phyloP scores from a whole-genome alignment of 306 rosid genomes.

The Begonia fuchsioides region DNA sequence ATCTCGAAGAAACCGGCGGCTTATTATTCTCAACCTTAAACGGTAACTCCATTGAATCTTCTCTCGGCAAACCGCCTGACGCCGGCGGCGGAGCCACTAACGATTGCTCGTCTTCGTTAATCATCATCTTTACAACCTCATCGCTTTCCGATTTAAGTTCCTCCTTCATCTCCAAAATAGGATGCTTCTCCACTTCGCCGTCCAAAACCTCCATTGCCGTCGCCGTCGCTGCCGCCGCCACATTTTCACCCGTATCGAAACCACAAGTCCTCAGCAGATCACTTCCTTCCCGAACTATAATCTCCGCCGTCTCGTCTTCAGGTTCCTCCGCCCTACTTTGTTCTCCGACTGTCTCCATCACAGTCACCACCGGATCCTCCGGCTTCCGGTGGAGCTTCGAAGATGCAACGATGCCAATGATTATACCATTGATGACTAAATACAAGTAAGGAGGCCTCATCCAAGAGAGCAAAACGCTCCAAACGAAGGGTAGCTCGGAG shows the following conservation, averaged over 20 bases:
- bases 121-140: background rate
- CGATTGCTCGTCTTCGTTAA: slow-evolving; percentile 7
- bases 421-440: slow-evolving; percentile 61
- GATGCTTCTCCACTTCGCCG: background rate
- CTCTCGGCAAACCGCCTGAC: slow-evolving; percentile 19
- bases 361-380: slow-evolving; percentile 8
- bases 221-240: slow-evolving; percentile 2
- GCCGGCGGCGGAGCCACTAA: background rate
- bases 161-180: background rate
- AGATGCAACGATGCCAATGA: slow-evolving; percentile 62
- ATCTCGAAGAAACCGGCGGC: slow-evolving; percentile 50
- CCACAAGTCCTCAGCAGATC: slow-evolving; percentile 4
- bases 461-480: slow-evolving; percentile 36
- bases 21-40: slow-evolving; percentile 36
- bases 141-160: slow-evolving; percentile 3
- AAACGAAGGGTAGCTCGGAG: slow-evolving; percentile 44
- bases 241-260: slow-evolving; percentile 10
- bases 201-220: slow-evolving; percentile 2
- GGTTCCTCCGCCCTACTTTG: slow-evolving; percentile 2
- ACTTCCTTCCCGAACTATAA: background rate
- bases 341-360: background rate
- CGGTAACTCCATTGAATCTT: slow-evolving; percentile 26
- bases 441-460: slow-evolving; percentile 73
- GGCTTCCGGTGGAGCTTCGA: slow-evolving; percentile 37
- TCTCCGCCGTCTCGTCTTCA: background rate